These are phyloP conservation scores for Hordeum marinum DNA, from an alignment of 176 grass and related monocot genomes.

Conservation along the genomic window DNA sequence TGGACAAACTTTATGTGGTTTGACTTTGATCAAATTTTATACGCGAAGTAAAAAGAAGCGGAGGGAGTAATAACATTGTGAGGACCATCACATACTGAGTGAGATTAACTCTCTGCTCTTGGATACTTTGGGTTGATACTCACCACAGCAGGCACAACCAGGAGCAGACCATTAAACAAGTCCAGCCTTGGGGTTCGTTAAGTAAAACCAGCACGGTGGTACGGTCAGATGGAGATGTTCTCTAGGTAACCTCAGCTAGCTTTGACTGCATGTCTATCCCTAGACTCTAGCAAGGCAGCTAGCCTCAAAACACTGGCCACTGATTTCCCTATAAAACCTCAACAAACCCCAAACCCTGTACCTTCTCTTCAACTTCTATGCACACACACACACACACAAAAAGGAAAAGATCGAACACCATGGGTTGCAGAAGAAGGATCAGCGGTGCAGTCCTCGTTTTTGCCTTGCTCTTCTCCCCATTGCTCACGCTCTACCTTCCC, in stretches of 20 bases:
- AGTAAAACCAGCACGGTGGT: constrained; percentile 25
- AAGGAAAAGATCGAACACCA: neutral
- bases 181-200: constrained; percentile 36
- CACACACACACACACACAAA: neutral
- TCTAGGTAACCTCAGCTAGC: constrained; percentile 4
- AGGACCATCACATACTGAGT: neutral
- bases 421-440: neutral
- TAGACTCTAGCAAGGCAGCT: constrained; percentile 1
- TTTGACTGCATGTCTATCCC: constrained; percentile 35
- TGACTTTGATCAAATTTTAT: too few species aligned
- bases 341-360: neutral
- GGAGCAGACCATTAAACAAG: constrained; percentile 30
- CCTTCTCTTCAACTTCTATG: neutral
- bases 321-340: constrained; percentile 28
- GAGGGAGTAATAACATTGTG: too few species aligned
- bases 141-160: constrained; percentile 14
- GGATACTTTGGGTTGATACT: constrained; percentile 34
- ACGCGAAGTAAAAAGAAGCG: too few species aligned
- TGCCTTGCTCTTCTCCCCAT: constrained; percentile 14
- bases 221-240: constrained; percentile 39
- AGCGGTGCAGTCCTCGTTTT: neutral
- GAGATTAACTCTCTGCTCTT: neutral
- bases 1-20: too few species aligned
- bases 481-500: constrained; percentile 15
- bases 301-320: neutral